phyloP scores from a whole-genome alignment of 1,139 yeast genomes.

The Eremothecium cymbalariae region DNA sequence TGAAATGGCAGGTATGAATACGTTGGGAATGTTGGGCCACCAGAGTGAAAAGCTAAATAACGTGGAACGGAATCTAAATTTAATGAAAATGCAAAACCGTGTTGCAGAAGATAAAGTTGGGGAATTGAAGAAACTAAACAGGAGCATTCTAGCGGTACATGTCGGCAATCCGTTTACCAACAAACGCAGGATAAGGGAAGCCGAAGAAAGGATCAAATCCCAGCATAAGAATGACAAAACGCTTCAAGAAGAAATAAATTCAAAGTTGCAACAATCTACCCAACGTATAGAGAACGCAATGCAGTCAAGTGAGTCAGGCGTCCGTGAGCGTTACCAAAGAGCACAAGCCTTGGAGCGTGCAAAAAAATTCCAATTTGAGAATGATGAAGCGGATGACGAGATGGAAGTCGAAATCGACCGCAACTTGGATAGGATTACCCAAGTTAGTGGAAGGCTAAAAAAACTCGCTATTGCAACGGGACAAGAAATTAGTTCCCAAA shows the following conservation, averaged over 20 bases:
- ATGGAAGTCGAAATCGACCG: slow-evolving; percentile 51
- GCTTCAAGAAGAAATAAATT: slow-evolving; percentile 38
- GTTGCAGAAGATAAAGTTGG: slow-evolving; percentile 79
- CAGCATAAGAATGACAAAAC: slow-evolving; percentile 55
- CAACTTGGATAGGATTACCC: slow-evolving; percentile 44
- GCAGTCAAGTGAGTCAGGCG: slow-evolving; percentile 31
- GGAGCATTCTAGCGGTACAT: slow-evolving; percentile 78
- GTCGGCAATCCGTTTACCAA: slow-evolving; percentile 81
- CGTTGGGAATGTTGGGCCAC: slow-evolving; percentile 85
- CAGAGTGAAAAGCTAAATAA: slow-evolving; percentile 80
- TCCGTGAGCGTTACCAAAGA: slow-evolving; percentile 32
- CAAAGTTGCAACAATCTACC: slow-evolving; percentile 39
- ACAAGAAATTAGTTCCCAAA: slow-evolving; percentile 47
- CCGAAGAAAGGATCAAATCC: slow-evolving; percentile 63
- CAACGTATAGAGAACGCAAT: slow-evolving; percentile 40
- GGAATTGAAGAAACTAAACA: slow-evolving; percentile 69
- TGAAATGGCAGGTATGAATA: slow-evolving; percentile 81
- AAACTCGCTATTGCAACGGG: slow-evolving; percentile 45
- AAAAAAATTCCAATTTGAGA: slow-evolving; percentile 47
- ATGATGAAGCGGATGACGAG: slow-evolving; percentile 54
- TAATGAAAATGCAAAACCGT: slow-evolving; percentile 74
- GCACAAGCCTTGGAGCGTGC: slow-evolving; percentile 34
- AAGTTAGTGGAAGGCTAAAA: slow-evolving; percentile 42
- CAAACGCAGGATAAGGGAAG: slow-evolving; percentile 64
- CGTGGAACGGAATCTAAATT: slow-evolving; percentile 67